Percentiles rank a stretch among this genome's conserved stretches.
These are phyloP conservation scores for Tanacetum coccineum DNA, from an alignment of 129 eudicot genomes.

Conservation along the genomic window DNA sequence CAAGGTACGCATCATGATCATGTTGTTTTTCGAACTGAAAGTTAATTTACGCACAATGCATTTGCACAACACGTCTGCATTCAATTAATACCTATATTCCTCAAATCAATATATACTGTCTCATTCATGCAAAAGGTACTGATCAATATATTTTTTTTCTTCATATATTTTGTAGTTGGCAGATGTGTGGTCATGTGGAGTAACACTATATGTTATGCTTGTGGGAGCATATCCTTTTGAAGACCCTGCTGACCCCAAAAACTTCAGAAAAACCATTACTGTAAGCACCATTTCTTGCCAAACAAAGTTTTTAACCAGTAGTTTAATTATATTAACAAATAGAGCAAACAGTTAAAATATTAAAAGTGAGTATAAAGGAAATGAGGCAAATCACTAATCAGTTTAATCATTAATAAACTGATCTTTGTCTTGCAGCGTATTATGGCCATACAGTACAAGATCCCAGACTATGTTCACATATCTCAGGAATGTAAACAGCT, in stretches of 20 bases:
- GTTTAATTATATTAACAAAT: too few species aligned
- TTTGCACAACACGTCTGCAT: not conserved
- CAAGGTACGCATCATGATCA: conserved; percentile 38
- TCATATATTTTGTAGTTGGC: conserved; percentile 44
- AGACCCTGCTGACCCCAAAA: conserved; percentile 70
- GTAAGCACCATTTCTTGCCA: conserved; percentile 28
- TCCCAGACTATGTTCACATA: conserved; percentile 78
- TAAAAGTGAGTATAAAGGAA: too few species aligned
- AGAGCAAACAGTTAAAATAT: too few species aligned
- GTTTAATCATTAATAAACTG: not conserved
- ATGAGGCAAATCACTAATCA: not conserved
- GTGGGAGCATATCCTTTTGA: conserved; percentile 88
- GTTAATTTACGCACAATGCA: too few species aligned
- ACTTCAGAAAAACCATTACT: conserved; percentile 63
- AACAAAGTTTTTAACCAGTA: too few species aligned
- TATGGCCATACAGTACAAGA: conserved; percentile 57
- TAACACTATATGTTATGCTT: conserved; percentile 76
- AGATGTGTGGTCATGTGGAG: conserved; percentile 93
- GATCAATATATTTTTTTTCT: not conserved
- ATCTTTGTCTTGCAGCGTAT: conserved; percentile 46
- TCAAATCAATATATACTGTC: not conserved
- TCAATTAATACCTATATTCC: not conserved
- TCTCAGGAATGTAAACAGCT: conserved; percentile 74
- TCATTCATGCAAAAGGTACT: not conserved
- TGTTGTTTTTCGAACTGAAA: not conserved